phyloP scores from a whole-genome alignment of 2,329 filamentous ascomycete genomes.

The Fusarium udum region DNA sequence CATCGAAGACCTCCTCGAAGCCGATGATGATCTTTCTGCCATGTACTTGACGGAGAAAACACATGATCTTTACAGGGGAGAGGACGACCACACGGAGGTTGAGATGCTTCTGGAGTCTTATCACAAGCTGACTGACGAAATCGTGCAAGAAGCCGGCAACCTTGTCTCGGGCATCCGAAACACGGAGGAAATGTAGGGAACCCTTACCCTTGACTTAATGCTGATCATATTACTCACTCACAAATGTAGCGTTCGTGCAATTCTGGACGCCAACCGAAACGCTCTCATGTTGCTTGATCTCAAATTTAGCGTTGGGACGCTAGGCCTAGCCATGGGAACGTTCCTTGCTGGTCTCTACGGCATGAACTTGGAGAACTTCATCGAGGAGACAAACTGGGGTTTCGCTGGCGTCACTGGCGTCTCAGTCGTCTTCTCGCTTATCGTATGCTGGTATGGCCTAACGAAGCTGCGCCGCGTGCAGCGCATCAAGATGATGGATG shows the following conservation, averaged over 20 bases:
- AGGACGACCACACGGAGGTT: conserved; percentile 93
- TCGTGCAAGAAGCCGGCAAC: conserved; percentile 93
- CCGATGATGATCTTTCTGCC: conserved; percentile 90
- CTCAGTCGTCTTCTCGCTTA: conserved; percentile 76
- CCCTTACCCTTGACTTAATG: not conserved
- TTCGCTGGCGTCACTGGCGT: conserved; percentile 79
- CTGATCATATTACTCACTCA: conserved; percentile 39
- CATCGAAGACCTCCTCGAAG: conserved; percentile 93
- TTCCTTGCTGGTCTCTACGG: conserved; percentile 99
- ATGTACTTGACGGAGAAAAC: conserved; percentile 97
- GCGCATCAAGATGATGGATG: conserved; percentile 81
- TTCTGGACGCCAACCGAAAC: conserved; percentile 97
- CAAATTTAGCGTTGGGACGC: conserved; percentile 93
- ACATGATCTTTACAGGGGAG: conserved; percentile 74
- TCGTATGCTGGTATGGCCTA: conserved; percentile 87
- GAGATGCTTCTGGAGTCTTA: conserved; percentile 98
- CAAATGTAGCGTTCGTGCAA: conserved; percentile 81
- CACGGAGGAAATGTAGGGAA: conserved; percentile 91
- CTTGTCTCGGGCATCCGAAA: conserved; percentile 94
- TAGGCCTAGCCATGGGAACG: conserved; percentile 93
- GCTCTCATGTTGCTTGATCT: conserved; percentile 96
- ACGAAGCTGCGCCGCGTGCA: conserved; percentile 85
- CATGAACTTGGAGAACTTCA: conserved; percentile 99
- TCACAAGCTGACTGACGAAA: conserved; percentile 97
- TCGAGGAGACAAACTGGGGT: conserved; percentile 90